Evolutionary conservation across 2,329 filamentous ascomycete species (phyloP).

Genomic region (Epicoccum nigrum): DNA sequence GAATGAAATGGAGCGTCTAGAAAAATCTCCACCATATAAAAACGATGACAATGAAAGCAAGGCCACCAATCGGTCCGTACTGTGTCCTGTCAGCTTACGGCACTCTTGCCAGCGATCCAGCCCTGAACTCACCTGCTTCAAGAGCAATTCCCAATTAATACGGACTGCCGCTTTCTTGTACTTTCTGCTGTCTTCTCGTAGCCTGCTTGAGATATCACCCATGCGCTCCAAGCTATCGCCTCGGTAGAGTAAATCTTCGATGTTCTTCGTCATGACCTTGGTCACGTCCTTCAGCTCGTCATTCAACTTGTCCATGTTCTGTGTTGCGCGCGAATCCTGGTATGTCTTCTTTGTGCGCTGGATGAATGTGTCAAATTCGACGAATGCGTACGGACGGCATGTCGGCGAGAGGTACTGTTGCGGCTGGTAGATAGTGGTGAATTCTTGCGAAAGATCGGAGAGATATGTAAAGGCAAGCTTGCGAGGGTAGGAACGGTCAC

Average conservation of each 20-base stretch:
- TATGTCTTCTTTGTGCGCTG: constrained; percentile 91
- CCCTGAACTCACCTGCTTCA: constrained; percentile 73
- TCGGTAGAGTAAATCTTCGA: constrained; percentile 93
- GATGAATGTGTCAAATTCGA: constrained; percentile 98
- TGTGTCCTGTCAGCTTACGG: constrained; percentile 39
- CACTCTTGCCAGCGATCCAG: not conserved
- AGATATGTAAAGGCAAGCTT: constrained; percentile 99
- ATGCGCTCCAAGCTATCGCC: constrained; percentile 95
- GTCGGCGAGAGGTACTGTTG: constrained; percentile 74
- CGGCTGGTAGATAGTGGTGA: constrained; percentile 80
- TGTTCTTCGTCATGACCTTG: constrained; percentile 99
- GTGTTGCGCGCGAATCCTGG: constrained; percentile 85
- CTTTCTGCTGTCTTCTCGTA: constrained; percentile 92
- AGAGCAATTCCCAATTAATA: constrained; percentile 96
- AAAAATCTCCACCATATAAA: constrained; percentile 96
- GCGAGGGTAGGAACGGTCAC: constrained; percentile 91
- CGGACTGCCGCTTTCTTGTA: constrained; percentile 90
- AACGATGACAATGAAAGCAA: constrained; percentile 81
- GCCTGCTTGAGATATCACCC: constrained; percentile 87
- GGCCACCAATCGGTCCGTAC: constrained; percentile 86
- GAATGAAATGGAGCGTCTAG: constrained; percentile 50
- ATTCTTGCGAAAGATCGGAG: constrained; percentile 87
- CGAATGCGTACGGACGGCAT: constrained; percentile 91
- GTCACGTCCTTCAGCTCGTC: constrained; percentile 97
- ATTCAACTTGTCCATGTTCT: constrained; percentile 94